A percentile compares a stretch with the other conserved stretches of the same genome.
Conservation (phyloP, 352 stramenopile genomes). For the Pythium guiyangense region DNA sequence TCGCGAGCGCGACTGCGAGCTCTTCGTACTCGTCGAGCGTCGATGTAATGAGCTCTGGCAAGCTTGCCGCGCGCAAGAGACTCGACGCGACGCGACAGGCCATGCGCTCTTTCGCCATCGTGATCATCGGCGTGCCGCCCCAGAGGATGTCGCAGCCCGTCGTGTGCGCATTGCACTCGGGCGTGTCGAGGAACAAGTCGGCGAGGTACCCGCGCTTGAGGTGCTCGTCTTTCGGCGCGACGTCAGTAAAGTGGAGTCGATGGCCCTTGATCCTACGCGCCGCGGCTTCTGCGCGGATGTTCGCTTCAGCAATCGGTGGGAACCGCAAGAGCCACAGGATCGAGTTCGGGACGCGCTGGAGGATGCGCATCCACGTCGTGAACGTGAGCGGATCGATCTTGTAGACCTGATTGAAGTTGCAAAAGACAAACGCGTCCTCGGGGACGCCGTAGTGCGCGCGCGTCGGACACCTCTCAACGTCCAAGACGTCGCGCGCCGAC, state of each 20-base stretch:
- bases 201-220: constrained; percentile 83
- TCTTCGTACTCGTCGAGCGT: constrained; percentile 89
- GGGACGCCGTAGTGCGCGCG: constrained; percentile 86
- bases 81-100: constrained; percentile 84
- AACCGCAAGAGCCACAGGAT: constrained; percentile 92
- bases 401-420: constrained; percentile 94
- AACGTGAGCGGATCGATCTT: constrained; percentile 94
- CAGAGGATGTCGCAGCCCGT: constrained; percentile 92
- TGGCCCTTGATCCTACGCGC: constrained; percentile 65
- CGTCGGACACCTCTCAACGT: constrained; percentile 69
- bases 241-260: constrained; percentile 81
- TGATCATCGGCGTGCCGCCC: constrained; percentile 89
- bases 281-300: constrained; percentile 78
- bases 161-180: constrained; percentile 89
- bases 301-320: constrained; percentile 71
- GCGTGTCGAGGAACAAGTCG: constrained; percentile 92
- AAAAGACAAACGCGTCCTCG: constrained; percentile 93
- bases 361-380: constrained; percentile 90
- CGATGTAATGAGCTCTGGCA: constrained; percentile 75
- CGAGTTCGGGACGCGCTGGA: constrained; percentile 89
- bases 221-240: constrained; percentile 88
- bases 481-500: constrained; percentile 74
- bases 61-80: constrained; percentile 74
- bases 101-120: constrained; percentile 89
- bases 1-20: constrained; percentile 84